Evolutionary conservation across 192 early-diverging fungal species (phyloP), one percentile per base, ranked within the genome.

Genomic region (Mortierella alpina): DNA sequence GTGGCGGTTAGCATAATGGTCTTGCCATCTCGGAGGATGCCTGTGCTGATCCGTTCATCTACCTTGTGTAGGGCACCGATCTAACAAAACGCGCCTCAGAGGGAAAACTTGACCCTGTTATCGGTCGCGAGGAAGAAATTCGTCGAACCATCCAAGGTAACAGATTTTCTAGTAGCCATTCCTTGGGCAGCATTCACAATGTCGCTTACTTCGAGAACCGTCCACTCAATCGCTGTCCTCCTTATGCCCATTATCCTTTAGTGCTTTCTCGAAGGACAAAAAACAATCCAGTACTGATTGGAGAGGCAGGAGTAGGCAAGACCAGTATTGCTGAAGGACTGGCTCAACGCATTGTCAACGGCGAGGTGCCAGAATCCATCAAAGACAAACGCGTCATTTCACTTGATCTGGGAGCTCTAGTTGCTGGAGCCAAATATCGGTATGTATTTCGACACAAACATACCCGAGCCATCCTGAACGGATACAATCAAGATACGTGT

Each of bases 61-160:
- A 39, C 18, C 5, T 42, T 61, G 7, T 66, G 22, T 70, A 73
- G 78, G 92, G 93, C 14, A 85, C 92, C 11, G 92, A 95, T 71
- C 82, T 95, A 71, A 95, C 93, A 15, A 89, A 90, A 14, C 84
- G 91, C 45, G 93, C 93, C 18, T 71, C 83, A n/a, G 86, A 90
- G 50, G 93, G 93, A 60, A 95, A 95, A 63, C 88, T 95, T 5
- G 93, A 95, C 80, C 93, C 93, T 40, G 92, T 94, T 6, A 93
- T 94, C 56, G 93, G 93, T 13, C 87, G 93, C 54, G 93, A 94
- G 68, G 90, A 93, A 70, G 87, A 90, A 42, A 94, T 94, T 62
- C 87, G 93, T 46, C 87, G 93, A 8, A 91, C 90, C 45, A 89
- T 95, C 63, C 92, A 90, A 93, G 88, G 91, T 94, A 78, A 58